Conservation (phyloP, 345 rosid genomes). For the Passiflora organensis region DNA sequence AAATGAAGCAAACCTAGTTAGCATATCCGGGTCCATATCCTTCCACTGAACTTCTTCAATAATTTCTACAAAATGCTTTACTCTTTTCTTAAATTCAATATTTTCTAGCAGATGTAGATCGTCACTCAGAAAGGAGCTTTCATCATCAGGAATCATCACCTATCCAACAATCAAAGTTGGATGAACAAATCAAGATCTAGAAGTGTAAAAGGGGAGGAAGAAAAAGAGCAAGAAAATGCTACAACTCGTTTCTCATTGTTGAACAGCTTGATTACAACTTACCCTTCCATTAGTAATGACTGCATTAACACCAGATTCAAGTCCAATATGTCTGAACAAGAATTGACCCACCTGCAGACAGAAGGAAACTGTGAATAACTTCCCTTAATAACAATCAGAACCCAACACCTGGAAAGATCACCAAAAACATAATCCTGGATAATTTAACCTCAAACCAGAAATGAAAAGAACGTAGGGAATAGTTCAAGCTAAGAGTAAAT, state of each 20-base stretch:
- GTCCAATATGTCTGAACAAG: conserved; percentile 57
- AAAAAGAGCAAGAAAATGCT: too few species aligned
- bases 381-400: neutral
- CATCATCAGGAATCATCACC: conserved; percentile 60
- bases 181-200: neutral
- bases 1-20: conserved; percentile 67
- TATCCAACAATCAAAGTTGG: conserved; percentile 16
- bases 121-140: conserved; percentile 63
- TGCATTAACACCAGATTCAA: conserved; percentile 57
- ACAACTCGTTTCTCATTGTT: neutral
- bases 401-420: neutral
- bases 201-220: neutral
- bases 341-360: conserved; percentile 56
- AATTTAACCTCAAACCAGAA: neutral
- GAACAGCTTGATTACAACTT: conserved; percentile 16
- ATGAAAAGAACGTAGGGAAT: neutral
- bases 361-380: neutral
- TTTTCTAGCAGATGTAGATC: conserved; percentile 85
- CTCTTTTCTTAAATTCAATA: conserved; percentile 76
- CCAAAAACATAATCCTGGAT: too few species aligned
- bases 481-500: neutral
- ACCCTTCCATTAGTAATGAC: conserved; percentile 97
- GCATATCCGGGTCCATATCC: conserved; percentile 73
- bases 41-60: conserved; percentile 81
- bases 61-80: conserved; percentile 68